Percentiles rank a stretch among this genome's conserved stretches.
Conservation (phyloP, 2,329 filamentous ascomycete genomes). For the Trichophyton verrucosum region DNA sequence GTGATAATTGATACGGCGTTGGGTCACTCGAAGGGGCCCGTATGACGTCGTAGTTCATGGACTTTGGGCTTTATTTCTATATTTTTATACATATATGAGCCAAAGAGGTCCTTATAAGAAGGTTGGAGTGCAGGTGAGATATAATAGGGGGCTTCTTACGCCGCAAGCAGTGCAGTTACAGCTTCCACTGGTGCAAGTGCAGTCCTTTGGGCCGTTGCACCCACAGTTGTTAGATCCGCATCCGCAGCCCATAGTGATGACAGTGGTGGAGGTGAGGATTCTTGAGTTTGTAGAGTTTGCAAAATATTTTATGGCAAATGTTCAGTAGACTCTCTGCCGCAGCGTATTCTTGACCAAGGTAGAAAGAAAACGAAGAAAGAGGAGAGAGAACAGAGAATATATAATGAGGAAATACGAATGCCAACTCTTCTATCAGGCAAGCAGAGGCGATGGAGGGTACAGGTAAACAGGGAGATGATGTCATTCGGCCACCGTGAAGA, state of each 20-base stretch:
- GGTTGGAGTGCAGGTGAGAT: too few species aligned
- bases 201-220: conserved; percentile 12
- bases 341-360: background rate
- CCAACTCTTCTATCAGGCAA: background rate
- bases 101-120: background rate
- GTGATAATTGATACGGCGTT: background rate
- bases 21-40: background rate
- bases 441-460: background rate
- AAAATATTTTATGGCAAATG: background rate
- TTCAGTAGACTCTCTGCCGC: background rate
- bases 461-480: too few species aligned
- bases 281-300: background rate
- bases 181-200: conserved; percentile 10
- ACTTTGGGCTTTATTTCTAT: background rate
- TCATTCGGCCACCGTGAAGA: too few species aligned
- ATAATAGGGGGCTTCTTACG: conserved; percentile 5
- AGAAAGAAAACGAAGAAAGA: too few species aligned
- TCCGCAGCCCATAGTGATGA: conserved; percentile 13
- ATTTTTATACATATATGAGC: background rate
- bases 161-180: conserved; percentile 13
- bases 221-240: conserved; percentile 12
- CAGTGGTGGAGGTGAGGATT: background rate
- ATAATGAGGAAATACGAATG: background rate
- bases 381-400: background rate
- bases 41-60: background rate